phyloP scores from a whole-genome alignment of 805 yeast genomes.

The Yarrowia keelungensis region DNA sequence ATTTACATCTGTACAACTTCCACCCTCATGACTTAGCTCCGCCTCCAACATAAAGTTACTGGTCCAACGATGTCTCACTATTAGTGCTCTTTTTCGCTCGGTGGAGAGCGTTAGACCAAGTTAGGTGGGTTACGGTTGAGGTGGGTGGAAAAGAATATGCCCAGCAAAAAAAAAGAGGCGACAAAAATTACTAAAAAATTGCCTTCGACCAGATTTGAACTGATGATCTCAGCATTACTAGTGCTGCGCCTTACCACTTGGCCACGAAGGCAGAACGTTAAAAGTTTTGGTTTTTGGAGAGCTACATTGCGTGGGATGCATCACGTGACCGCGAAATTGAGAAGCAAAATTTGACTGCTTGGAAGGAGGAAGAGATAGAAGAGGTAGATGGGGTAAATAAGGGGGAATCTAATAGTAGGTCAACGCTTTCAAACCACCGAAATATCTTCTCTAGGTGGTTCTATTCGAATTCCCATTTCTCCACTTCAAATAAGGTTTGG shows the following conservation, averaged over 20 bases:
- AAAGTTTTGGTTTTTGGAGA: neutral
- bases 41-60: neutral
- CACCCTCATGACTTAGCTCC: no score
- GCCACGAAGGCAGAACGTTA: conserved; percentile 34
- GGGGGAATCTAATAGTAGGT: no score
- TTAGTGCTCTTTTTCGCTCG: neutral
- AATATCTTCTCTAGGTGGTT: neutral
- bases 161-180: no score
- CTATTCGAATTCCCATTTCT: neutral
- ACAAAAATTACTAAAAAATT: neutral
- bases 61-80: conserved; percentile 18
- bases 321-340: conserved; percentile 7
- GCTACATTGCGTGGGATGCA: no score
- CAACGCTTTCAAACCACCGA: no score
- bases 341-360: neutral
- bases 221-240: conserved; percentile 40
- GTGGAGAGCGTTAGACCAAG: no score
- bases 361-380: no score
- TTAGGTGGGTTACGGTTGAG: no score
- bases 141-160: no score
- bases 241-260: conserved; percentile 40
- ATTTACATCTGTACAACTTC: no score
- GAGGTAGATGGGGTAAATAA: no score
- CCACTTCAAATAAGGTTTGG: neutral
- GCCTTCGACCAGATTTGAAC: conserved; percentile 40